Evolutionary conservation across 495 filamentous ascomycete species (phyloP).

Genomic region (Baudoinia panamericana): DNA sequence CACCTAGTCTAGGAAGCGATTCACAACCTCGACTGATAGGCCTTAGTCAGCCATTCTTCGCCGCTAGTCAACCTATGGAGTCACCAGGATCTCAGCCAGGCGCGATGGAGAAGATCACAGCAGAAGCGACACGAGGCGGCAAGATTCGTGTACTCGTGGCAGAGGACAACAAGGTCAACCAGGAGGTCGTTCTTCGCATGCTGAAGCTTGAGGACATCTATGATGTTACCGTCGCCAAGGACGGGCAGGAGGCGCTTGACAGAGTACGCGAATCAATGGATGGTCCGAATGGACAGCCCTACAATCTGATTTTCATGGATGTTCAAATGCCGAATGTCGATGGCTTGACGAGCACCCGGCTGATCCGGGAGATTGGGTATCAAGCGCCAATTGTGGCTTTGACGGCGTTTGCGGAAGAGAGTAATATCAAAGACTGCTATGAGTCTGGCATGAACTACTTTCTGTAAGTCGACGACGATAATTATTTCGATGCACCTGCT

Average conservation of each 20-base stretch:
- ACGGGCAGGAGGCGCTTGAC: slow-evolving; percentile 83
- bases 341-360: slow-evolving; percentile 72
- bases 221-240: slow-evolving; percentile 36
- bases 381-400: slow-evolving; percentile 80
- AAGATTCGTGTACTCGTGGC: slow-evolving; percentile 79
- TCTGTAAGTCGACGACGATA: slow-evolving; percentile 18
- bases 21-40: slow-evolving; percentile 68
- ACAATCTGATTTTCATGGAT: slow-evolving; percentile 89
- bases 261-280: slow-evolving; percentile 67
- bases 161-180: slow-evolving; percentile 90
- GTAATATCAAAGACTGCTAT: slow-evolving; percentile 53
- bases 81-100: slow-evolving; percentile 35
- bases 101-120: slow-evolving; percentile 39
- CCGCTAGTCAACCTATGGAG: slow-evolving; percentile 40
- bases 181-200: slow-evolving; percentile 78
- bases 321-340: slow-evolving; percentile 92
- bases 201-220: slow-evolving; percentile 56
- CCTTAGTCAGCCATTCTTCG: slow-evolving; percentile 75
- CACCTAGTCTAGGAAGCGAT: slow-evolving; percentile 24
- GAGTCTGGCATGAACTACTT: slow-evolving; percentile 40
- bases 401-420: slow-evolving; percentile 81
- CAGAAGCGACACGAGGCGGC: slow-evolving; percentile 34
- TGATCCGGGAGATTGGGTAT: slow-evolving; percentile 79
- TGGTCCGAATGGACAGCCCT: slow-evolving; percentile 29
- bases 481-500: too few species aligned